These are phyloP conservation scores for Vaccinium corymbosum DNA, from an alignment of 148 eudicot species.

Conservation along the genomic window DNA sequence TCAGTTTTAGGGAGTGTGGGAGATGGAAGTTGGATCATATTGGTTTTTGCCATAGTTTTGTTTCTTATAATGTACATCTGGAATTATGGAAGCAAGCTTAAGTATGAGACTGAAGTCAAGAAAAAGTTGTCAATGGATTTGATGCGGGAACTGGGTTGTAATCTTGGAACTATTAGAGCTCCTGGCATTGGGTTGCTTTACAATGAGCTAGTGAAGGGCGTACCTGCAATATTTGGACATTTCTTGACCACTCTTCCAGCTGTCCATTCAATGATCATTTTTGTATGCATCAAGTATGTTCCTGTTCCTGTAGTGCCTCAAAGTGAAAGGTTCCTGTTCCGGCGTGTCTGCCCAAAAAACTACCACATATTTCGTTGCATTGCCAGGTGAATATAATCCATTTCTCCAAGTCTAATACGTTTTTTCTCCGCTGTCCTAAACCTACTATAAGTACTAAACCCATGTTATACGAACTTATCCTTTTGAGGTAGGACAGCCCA, in stretches of 20 bases:
- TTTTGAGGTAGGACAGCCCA: background rate
- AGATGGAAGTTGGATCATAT: slow-evolving; percentile 98
- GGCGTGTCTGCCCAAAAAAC: slow-evolving; percentile 85
- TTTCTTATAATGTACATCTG: slow-evolving; percentile 83
- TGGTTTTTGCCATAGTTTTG: slow-evolving; percentile 68
- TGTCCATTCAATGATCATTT: slow-evolving; percentile 93
- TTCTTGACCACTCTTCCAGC: slow-evolving; percentile 93
- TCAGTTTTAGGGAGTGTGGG: slow-evolving; percentile 74
- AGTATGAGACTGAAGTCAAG: slow-evolving; percentile 89
- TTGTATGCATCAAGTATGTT: slow-evolving; percentile 91
- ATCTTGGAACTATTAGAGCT: slow-evolving; percentile 91
- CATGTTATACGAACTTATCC: background rate
- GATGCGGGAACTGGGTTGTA: slow-evolving; percentile 77
- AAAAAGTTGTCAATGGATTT: slow-evolving; percentile 87
- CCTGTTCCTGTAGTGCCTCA: slow-evolving; percentile 90
- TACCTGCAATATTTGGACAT: slow-evolving; percentile 95
- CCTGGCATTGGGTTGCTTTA: slow-evolving; percentile 97
- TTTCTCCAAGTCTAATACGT: slow-evolving; percentile 8
- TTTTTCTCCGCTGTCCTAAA: slow-evolving; percentile 7
- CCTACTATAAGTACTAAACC: background rate
- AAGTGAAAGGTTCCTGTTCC: slow-evolving; percentile 85
- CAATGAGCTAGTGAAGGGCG: slow-evolving; percentile 88
- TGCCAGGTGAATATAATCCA: slow-evolving; percentile 56
- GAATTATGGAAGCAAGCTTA: slow-evolving; percentile 96
- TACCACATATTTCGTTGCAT: slow-evolving; percentile 98